Evolutionary conservation across 2,329 filamentous ascomycete genomes (phyloP).

Genomic region (Metarhizium rileyi): DNA sequence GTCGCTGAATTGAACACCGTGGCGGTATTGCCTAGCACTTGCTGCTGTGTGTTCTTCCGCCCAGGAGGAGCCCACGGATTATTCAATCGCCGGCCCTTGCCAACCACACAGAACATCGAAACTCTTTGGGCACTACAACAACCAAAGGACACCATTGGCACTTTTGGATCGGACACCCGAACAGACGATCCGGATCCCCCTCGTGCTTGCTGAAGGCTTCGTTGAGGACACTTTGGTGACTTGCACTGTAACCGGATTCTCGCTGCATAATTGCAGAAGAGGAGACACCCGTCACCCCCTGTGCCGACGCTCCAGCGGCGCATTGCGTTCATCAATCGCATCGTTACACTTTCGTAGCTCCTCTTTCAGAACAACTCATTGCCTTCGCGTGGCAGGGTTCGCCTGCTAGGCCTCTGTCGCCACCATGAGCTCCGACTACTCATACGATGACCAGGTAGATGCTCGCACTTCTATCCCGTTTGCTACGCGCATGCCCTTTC

Average conservation of each 20-base stretch:
- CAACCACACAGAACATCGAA: too few relatives aligned
- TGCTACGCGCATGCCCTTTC: not conserved
- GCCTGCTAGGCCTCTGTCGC: constrained; percentile 21
- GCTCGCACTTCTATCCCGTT: not conserved
- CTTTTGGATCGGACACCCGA: not conserved
- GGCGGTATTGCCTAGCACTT: constrained; percentile 14
- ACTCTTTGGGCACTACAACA: not conserved
- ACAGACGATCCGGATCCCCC: not conserved
- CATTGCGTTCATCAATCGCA: not conserved
- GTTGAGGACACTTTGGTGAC: not conserved
- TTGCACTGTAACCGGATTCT: not conserved
- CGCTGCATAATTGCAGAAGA: not conserved
- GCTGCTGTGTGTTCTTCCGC: not conserved
- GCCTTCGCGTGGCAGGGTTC: constrained; percentile 19
- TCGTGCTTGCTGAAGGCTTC: not conserved
- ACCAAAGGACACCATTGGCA: constrained; percentile 5
- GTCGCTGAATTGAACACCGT: constrained; percentile 20
- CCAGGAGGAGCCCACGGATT: constrained; percentile 20
- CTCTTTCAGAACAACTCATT: not conserved
- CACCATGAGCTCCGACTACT: constrained; percentile 90
- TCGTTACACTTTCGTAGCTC: constrained; percentile 1
- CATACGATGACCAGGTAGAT: constrained; percentile 83
- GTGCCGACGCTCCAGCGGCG: not conserved
- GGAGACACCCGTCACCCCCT: not conserved
- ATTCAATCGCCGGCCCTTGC: constrained; percentile 21